phyloP scores from a whole-genome alignment of 495 filamentous ascomycete genomes.

The Darksidea phi region DNA sequence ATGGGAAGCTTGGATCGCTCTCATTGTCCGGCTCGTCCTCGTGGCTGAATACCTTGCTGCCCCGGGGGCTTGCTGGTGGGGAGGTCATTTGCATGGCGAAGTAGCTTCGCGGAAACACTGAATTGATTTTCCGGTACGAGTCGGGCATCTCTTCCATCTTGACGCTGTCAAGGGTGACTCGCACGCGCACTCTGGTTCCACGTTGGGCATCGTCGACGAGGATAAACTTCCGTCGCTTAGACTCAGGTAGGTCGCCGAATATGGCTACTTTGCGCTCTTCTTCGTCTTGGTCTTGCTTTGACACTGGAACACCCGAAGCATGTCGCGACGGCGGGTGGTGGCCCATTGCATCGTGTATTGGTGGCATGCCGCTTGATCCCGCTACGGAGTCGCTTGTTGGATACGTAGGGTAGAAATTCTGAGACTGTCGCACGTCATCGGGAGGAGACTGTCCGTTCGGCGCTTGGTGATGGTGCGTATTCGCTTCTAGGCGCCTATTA shows the following conservation, averaged over 20 bases:
- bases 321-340: slow-evolving; percentile 48
- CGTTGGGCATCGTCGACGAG: slow-evolving; percentile 82
- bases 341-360: slow-evolving; percentile 66
- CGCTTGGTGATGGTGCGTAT: slow-evolving; percentile 63
- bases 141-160: slow-evolving; percentile 93
- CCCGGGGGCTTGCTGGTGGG: slow-evolving; percentile 63
- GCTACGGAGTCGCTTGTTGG: slow-evolving; percentile 55
- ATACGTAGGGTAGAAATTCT: slow-evolving; percentile 75
- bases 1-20: slow-evolving; percentile 40
- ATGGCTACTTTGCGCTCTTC: slow-evolving; percentile 58
- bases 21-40: slow-evolving; percentile 54
- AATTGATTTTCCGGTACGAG: slow-evolving; percentile 81
- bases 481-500: slow-evolving; percentile 57
- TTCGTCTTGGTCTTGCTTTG: slow-evolving; percentile 46
- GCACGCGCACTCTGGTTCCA: slow-evolving; percentile 70
- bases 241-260: slow-evolving; percentile 81
- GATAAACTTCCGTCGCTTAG: slow-evolving; percentile 92
- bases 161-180: slow-evolving; percentile 82
- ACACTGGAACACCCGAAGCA: slow-evolving; percentile 40
- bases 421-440: slow-evolving; percentile 66
- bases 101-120: slow-evolving; percentile 86
- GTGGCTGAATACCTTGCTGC: slow-evolving; percentile 64
- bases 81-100: slow-evolving; percentile 84
- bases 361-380: slow-evolving; percentile 63
- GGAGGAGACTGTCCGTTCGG: slow-evolving; percentile 43